phyloP scores from a whole-genome alignment of 2,329 filamentous ascomycete genomes.

The Xylariaceae sp. region DNA sequence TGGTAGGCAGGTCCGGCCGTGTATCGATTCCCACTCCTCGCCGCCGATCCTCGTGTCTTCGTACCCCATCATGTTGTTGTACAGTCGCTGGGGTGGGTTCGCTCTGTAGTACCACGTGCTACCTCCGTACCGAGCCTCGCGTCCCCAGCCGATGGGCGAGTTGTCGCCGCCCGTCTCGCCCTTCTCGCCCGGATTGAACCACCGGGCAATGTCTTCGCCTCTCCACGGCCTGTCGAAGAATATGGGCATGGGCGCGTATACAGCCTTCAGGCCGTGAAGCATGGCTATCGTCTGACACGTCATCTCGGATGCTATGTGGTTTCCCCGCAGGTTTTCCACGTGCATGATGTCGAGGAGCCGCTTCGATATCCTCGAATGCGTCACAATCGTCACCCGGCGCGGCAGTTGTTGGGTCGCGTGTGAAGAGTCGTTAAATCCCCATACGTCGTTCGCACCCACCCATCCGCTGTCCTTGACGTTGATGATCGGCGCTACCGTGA shows the following conservation, averaged over 20 bases:
- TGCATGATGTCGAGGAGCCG: conserved; percentile 72
- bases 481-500: conserved; percentile 74
- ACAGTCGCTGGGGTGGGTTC: conserved; percentile 51
- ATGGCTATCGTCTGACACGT: conserved; percentile 67
- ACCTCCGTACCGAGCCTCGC: conserved; percentile 53
- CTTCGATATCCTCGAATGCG: conserved; percentile 67
- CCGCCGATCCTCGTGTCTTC: conserved; percentile 51
- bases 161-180: conserved; percentile 50
- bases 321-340: conserved; percentile 65
- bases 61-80: conserved; percentile 60
- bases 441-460: conserved; percentile 64
- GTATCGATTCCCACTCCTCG: conserved; percentile 46
- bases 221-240: conserved; percentile 73
- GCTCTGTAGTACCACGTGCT: conserved; percentile 58
- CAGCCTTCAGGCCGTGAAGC: conserved; percentile 72
- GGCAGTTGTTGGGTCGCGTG: conserved; percentile 54
- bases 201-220: conserved; percentile 46
- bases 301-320: conserved; percentile 78
- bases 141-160: conserved; percentile 55
- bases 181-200: conserved; percentile 55
- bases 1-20: conserved; percentile 54
- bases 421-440: conserved; percentile 53
- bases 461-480: conserved; percentile 67
- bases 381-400: conserved; percentile 71
- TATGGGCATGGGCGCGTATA: conserved; percentile 72